Evolutionary conservation across 768 basidiomycete genomes (phyloP).

Genomic region (Lactifluus rugatus): DNA sequence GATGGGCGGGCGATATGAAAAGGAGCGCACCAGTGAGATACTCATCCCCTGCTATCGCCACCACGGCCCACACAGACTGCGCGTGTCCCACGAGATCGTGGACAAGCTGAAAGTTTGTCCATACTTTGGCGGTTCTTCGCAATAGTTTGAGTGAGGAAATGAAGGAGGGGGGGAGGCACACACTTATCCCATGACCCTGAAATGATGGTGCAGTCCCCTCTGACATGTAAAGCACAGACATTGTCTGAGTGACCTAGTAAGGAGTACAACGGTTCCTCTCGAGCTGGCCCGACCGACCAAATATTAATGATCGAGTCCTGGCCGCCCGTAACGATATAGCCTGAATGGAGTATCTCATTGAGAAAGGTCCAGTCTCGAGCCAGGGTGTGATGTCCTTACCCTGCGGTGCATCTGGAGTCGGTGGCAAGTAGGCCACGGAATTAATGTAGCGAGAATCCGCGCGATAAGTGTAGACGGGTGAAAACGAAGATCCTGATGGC

Average conservation of each 20-base stretch:
- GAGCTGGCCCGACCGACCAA: constrained; percentile 51
- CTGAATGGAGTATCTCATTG: constrained; percentile 15
- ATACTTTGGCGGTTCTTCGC: constrained; percentile 84
- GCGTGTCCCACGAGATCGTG: constrained; percentile 78
- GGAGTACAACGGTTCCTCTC: constrained; percentile 69
- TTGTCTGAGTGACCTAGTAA: constrained; percentile 87
- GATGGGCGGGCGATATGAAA: background rate
- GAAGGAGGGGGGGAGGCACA: constrained; percentile 23
- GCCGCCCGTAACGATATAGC: constrained; percentile 79
- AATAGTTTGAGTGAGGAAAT: background rate
- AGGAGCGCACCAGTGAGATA: constrained; percentile 63
- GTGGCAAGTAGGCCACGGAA: constrained; percentile 63
- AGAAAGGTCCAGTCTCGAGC: constrained; percentile 2
- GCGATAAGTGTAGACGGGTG: constrained; percentile 42
- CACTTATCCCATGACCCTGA: constrained; percentile 98
- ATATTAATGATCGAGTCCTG: constrained; percentile 85
- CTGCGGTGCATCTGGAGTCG: constrained; percentile 51
- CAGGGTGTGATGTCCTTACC: constrained; percentile 34
- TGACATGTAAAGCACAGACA: constrained; percentile 74
- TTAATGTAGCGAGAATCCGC: constrained; percentile 73
- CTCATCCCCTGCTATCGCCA: constrained; percentile 65
- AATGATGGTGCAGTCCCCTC: constrained; percentile 63
- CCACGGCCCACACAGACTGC: constrained; percentile 91
- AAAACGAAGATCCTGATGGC: constrained; percentile 41
- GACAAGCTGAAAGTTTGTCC: constrained; percentile 65